Conservation (phyloP, 768 basidiomycete genomes). For the Naematelia encephala region DNA sequence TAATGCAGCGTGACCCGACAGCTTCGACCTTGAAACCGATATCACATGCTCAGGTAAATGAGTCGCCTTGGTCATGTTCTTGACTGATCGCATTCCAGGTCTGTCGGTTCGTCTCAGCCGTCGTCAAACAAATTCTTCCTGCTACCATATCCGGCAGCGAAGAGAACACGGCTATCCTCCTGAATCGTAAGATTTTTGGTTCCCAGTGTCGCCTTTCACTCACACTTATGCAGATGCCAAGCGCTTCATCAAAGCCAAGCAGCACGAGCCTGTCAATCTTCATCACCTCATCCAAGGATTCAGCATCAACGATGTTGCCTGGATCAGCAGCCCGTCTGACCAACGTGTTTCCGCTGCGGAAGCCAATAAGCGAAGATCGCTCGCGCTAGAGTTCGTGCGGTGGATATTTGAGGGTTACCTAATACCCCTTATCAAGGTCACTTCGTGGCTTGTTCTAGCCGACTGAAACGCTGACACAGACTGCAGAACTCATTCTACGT, state of each 20-base stretch:
- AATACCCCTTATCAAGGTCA: constrained; percentile 70
- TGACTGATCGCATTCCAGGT: constrained; percentile 15
- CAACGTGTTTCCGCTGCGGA: constrained; percentile 62
- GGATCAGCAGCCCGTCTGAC: constrained; percentile 56
- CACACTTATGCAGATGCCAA: constrained; percentile 61
- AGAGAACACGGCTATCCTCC: constrained; percentile 16
- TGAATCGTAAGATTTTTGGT: constrained; percentile 6
- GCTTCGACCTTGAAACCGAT: constrained; percentile 5
- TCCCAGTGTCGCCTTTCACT: constrained; percentile 1
- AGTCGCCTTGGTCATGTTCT: neutral
- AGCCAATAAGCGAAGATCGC: constrained; percentile 68
- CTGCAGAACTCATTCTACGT: constrained; percentile 87
- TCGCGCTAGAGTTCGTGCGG: constrained; percentile 82
- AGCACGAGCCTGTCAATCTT: constrained; percentile 75
- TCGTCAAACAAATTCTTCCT: constrained; percentile 37
- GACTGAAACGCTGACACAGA: neutral
- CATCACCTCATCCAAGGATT: constrained; percentile 76
- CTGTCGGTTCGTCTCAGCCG: constrained; percentile 12
- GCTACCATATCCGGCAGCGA: constrained; percentile 16
- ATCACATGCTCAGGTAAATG: constrained; percentile 22
- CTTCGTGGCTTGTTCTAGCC: constrained; percentile 18
- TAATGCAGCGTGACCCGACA: neutral
- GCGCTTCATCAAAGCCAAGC: constrained; percentile 67
- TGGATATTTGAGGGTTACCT: constrained; percentile 93
- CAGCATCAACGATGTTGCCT: constrained; percentile 69